A percentile compares a stretch with the other conserved stretches of the same genome.
Evolutionary conservation across 768 basidiomycete genomes (phyloP).

Genomic region (Phylloporus arenicola): DNA sequence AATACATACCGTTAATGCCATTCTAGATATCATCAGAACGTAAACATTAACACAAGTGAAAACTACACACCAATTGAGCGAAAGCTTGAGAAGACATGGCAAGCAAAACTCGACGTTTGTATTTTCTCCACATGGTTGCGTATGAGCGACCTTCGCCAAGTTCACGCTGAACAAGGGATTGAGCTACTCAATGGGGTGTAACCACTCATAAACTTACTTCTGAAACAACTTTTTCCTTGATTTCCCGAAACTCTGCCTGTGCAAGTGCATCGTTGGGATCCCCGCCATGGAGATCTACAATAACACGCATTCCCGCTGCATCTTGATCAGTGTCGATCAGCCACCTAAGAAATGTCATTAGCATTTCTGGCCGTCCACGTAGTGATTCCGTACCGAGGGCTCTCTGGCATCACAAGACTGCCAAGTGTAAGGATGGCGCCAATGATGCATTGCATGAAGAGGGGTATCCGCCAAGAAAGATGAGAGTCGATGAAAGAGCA

Average conservation of each 20-base stretch:
- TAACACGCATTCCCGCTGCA: constrained; percentile 75
- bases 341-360: constrained; percentile 49
- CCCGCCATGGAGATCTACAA: constrained; percentile 86
- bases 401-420: constrained; percentile 82
- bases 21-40: constrained; percentile 46
- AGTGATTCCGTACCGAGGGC: constrained; percentile 55
- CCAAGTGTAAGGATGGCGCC: constrained; percentile 76
- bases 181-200: background rate
- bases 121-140: constrained; percentile 76
- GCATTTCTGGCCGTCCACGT: background rate
- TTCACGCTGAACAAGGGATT: constrained; percentile 49
- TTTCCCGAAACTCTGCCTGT: constrained; percentile 82
- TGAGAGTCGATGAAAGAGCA: constrained; percentile 84
- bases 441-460: constrained; percentile 84
- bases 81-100: constrained; percentile 96
- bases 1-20: constrained; percentile 78
- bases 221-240: constrained; percentile 70
- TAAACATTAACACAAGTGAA: background rate
- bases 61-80: constrained; percentile 74
- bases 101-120: constrained; percentile 81
- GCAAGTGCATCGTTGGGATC: constrained; percentile 63
- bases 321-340: constrained; percentile 85
- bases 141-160: constrained; percentile 76
- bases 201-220: constrained; percentile 43
- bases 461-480: constrained; percentile 86